phyloP scores from a whole-genome alignment of 2,329 filamentous ascomycete genomes.

The Myotisia sp. region DNA sequence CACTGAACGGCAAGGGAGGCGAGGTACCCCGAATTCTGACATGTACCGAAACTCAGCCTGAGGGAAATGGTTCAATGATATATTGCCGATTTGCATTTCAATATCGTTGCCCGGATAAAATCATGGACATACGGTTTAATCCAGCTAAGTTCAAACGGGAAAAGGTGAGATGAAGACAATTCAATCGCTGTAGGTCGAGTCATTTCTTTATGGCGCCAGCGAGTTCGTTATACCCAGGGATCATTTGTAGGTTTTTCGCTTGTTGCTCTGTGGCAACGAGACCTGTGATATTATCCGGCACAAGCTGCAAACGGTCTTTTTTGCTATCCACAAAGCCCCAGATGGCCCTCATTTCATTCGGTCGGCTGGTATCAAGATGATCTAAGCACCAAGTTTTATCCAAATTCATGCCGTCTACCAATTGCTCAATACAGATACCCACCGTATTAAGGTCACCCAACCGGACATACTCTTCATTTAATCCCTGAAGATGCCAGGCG shows the following conservation, averaged over 20 bases:
- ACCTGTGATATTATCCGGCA: conserved; percentile 8
- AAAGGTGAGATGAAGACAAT: neutral
- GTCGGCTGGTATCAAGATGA: conserved; percentile 8
- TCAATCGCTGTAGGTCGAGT: conserved; percentile 3
- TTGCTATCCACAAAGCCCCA: conserved; percentile 6
- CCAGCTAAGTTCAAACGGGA: neutral
- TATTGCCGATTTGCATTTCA: conserved; percentile 6
- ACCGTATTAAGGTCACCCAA: conserved; percentile 4
- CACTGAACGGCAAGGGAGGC: conserved; percentile 17
- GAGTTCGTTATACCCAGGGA: conserved; percentile 10
- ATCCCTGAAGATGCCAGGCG: conserved; percentile 6
- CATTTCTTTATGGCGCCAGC: conserved; percentile 7
- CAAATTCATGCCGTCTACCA: conserved; percentile 10
- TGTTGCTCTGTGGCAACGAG: conserved; percentile 7
- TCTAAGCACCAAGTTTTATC: conserved; percentile 8
- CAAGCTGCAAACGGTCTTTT: conserved; percentile 4
- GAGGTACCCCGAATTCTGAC: conserved; percentile 16
- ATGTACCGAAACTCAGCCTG: conserved; percentile 11
- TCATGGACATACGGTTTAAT: conserved; percentile 2
- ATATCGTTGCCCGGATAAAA: conserved; percentile 2
- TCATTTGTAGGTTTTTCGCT: conserved; percentile 7
- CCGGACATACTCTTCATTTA: conserved; percentile 7
- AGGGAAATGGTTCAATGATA: conserved; percentile 1
- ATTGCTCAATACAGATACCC: conserved; percentile 6
- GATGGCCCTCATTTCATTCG: conserved; percentile 5